Evolutionary conservation across 2,329 filamentous ascomycete genomes (phyloP), one percentile per base, ranked within the genome.

Genomic region (Ceratocystis diversiconidia): DNA sequence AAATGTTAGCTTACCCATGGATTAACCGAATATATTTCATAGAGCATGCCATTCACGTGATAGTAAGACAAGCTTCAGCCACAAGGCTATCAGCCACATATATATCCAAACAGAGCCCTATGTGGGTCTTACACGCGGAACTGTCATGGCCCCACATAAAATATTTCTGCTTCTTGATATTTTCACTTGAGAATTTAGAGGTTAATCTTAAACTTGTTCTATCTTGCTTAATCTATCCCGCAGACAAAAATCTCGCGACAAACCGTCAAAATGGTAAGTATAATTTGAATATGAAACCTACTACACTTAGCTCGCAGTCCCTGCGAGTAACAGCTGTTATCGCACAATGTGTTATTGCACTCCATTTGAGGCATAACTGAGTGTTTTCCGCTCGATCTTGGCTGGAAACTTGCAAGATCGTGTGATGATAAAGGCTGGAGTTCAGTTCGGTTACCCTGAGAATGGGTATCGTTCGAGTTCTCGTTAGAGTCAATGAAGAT

Each of bases 401-500:
- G 43, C 46, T 30, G 60, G 57, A 65, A 65, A 62, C 41, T 10
- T 32, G 10, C 41, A 46, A 60, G 61, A 67, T 60, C 48, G n/a
- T 57, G 66, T 67, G 66, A 67, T 67, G 66, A 67, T 65, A 30
- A 65, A 50, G 66, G 59, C 66, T 67, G 66, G 66, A 67, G 66
- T 63, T 65, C 57, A 50, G 44, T 61, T 63, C 62, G 36, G 57
- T 19, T 48, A 22, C n/a, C 7, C 25, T 50, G 44, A 3, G 19
- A 62, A 62, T 48, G 43, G 43, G 30, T 36, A 48, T 28, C 22
- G 44, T 50, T 50, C 44, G 61, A 79, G 71, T 71, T 82, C 88
- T 94, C 90, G 87, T 80, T 95, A 95, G 90, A 95, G 90, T 88
- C 80, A 88, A 69, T 61, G 64, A 89, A 90, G 87, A 89, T 82